Percentiles rank a stretch among this genome's conserved stretches.
phyloP scores from a whole-genome alignment of 352 stramenopile species.

The Phytophthora multivora region DNA sequence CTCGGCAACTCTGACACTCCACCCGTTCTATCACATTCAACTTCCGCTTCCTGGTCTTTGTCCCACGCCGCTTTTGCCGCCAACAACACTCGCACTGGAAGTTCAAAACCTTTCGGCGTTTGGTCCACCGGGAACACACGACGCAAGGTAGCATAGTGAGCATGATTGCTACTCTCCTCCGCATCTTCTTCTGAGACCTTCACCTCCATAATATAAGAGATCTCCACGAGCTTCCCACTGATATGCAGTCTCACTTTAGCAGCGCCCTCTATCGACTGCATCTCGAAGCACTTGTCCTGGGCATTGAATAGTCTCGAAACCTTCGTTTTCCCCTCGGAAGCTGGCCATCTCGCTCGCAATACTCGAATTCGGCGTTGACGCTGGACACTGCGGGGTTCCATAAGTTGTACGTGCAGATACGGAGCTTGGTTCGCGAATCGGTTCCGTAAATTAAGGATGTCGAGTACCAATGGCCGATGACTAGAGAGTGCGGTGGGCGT shows the following conservation, averaged over 20 bases:
- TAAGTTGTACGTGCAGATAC: conserved; percentile 49
- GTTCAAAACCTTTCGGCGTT: conserved; percentile 41
- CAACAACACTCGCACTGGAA: conserved; percentile 45
- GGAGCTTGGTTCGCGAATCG: conserved; percentile 38
- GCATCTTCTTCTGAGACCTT: conserved; percentile 28
- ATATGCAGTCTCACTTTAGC: conserved; percentile 46
- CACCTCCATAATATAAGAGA: conserved; percentile 43
- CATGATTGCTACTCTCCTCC: conserved; percentile 21
- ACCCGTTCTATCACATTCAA: conserved; percentile 27
- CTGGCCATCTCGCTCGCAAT: conserved; percentile 39
- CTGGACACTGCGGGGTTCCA: conserved; percentile 17
- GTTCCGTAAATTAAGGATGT: conserved; percentile 62
- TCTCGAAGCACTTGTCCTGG: conserved; percentile 45
- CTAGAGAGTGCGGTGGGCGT: conserved; percentile 56
- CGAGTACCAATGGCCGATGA: conserved; percentile 47
- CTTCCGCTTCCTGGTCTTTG: conserved; percentile 20
- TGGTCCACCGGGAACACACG: conserved; percentile 46
- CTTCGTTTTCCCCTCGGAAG: conserved; percentile 21
- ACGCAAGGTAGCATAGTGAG: conserved; percentile 47
- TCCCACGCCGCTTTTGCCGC: conserved; percentile 33
- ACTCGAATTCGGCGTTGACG: conserved; percentile 21
- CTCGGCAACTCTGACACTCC: conserved; percentile 33
- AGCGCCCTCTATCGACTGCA: conserved; percentile 71
- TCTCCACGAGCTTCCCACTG: conserved; percentile 43
- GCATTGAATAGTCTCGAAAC: conserved; percentile 38